A percentile compares a stretch with the other conserved stretches of the same genome.
phyloP scores from a whole-genome alignment of 768 basidiomycete species.

The Termitomyces sp. region DNA sequence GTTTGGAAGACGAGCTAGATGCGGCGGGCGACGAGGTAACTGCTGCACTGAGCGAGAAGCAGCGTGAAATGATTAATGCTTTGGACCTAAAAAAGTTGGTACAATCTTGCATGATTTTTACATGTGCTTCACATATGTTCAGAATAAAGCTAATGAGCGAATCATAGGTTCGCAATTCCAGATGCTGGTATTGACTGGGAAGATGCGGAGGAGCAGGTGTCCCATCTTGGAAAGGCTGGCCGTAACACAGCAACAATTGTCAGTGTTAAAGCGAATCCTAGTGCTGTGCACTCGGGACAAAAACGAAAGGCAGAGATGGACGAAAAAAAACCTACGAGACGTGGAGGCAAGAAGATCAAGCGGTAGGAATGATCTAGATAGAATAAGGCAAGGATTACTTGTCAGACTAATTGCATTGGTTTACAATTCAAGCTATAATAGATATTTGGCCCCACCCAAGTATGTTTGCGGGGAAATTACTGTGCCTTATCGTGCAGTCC shows the following conservation, averaged over 20 bases:
- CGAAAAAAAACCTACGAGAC: constrained; percentile 47
- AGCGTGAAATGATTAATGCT: constrained; percentile 83
- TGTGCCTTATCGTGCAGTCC: too few species aligned
- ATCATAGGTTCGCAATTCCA: constrained; percentile 69
- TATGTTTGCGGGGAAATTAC: too few species aligned
- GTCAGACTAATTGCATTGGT: too few species aligned
- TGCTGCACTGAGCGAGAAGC: constrained; percentile 67
- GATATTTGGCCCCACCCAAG: too few species aligned
- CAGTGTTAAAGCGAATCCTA: constrained; percentile 56
- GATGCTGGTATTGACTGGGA: constrained; percentile 70
- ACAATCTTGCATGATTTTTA: not conserved
- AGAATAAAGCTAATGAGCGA: constrained; percentile 16
- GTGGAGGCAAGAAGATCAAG: constrained; percentile 42
- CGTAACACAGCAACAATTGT: constrained; percentile 63
- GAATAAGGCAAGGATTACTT: not conserved
- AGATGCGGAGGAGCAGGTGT: constrained; percentile 69
- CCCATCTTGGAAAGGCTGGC: constrained; percentile 29
- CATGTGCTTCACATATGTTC: not conserved
- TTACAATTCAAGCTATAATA: too few species aligned
- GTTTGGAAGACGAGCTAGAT: constrained; percentile 65
- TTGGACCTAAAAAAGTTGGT: constrained; percentile 87
- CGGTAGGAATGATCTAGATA: constrained; percentile 13
- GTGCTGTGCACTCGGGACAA: constrained; percentile 29
- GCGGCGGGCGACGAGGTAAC: constrained; percentile 75
- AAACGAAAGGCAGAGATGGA: constrained; percentile 56